Percentiles rank a stretch among this genome's conserved stretches.
phyloP scores from a whole-genome alignment of 495 filamentous ascomycete genomes.

The Penicillium mononematosum region DNA sequence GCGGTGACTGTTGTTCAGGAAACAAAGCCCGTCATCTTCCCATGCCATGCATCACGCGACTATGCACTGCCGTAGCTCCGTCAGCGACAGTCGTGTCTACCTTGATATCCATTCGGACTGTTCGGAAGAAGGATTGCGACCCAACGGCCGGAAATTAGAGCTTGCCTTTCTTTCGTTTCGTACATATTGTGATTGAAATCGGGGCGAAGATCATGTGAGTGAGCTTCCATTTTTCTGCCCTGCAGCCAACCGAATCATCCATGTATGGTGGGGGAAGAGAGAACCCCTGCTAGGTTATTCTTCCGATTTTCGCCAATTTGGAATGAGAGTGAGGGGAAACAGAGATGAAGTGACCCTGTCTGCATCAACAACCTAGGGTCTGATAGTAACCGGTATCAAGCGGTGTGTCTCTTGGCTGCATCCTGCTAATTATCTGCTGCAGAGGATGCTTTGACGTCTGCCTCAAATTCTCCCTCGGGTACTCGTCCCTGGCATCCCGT shows the following conservation, averaged over 20 bases:
- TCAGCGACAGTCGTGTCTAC: slow-evolving; percentile 35
- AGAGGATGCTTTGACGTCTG: slow-evolving; percentile 7
- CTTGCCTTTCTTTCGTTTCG: slow-evolving; percentile 2
- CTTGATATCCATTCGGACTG: slow-evolving; percentile 41
- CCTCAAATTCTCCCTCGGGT: not conserved
- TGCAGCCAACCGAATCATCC: slow-evolving; percentile 23
- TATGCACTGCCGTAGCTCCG: slow-evolving; percentile 10
- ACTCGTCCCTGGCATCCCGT: slow-evolving; percentile 12
- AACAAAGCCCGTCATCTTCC: slow-evolving; percentile 12
- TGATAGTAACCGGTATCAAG: slow-evolving; percentile 14
- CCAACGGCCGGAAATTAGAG: not conserved
- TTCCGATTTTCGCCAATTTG: slow-evolving; percentile 12
- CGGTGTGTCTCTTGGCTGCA: slow-evolving; percentile 35
- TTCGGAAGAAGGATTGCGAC: slow-evolving; percentile 32
- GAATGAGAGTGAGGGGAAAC: not conserved
- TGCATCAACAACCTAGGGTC: slow-evolving; percentile 12
- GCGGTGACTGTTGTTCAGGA: slow-evolving; percentile 29
- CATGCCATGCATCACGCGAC: slow-evolving; percentile 29
- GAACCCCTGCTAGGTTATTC: not conserved
- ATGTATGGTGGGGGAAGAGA: slow-evolving; percentile 13
- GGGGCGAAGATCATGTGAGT: slow-evolving; percentile 11
- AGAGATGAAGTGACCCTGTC: slow-evolving; percentile 4
- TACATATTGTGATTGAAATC: slow-evolving; percentile 5
- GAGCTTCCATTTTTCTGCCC: slow-evolving; percentile 13
- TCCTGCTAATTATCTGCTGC: slow-evolving; percentile 3